Conservation (phyloP, 768 basidiomycete genomes). For the Boletus rufocinnamomeus region DNA sequence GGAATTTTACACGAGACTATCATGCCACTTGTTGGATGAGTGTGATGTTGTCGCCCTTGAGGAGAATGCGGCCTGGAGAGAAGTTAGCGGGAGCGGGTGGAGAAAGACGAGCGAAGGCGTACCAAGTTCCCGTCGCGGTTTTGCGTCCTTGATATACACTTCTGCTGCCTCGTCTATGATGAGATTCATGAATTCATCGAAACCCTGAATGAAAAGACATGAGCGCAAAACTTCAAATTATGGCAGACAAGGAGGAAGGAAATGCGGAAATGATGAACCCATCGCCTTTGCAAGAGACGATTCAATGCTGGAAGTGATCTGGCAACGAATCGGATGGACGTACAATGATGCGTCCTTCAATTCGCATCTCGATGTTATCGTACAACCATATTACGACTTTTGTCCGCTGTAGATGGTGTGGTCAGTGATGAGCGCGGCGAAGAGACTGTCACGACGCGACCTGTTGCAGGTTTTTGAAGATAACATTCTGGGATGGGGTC, state of each 20-base stretch:
- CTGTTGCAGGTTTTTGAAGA: conserved; percentile 96
- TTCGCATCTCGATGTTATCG: conserved; percentile 95
- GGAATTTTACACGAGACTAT: conserved; percentile 20
- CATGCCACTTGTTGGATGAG: conserved; percentile 75
- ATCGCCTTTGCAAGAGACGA: conserved; percentile 40
- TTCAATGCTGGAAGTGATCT: conserved; percentile 43
- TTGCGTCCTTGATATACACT: conserved; percentile 86
- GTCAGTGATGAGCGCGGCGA: conserved; percentile 14
- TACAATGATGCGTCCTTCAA: conserved; percentile 95
- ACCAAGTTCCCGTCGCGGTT: conserved; percentile 86
- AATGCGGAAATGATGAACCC: conserved; percentile 17
- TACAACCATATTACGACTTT: conserved; percentile 95
- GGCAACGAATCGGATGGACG: conserved; percentile 40
- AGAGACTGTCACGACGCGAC: conserved; percentile 37
- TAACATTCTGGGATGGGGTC: conserved; percentile 70
- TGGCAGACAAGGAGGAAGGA: background rate
- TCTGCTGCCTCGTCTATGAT: conserved; percentile 93
- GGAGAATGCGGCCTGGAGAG: conserved; percentile 79
- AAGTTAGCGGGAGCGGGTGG: background rate
- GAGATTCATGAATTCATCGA: conserved; percentile 99
- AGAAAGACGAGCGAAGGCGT: conserved; percentile 26
- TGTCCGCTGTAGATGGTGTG: conserved; percentile 53
- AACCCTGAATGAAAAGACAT: conserved; percentile 61
- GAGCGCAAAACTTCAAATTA: conserved; percentile 22
- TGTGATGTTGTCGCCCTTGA: conserved; percentile 99